Conservation (phyloP, 768 basidiomycete species). For the Termitomyces sp. region DNA sequence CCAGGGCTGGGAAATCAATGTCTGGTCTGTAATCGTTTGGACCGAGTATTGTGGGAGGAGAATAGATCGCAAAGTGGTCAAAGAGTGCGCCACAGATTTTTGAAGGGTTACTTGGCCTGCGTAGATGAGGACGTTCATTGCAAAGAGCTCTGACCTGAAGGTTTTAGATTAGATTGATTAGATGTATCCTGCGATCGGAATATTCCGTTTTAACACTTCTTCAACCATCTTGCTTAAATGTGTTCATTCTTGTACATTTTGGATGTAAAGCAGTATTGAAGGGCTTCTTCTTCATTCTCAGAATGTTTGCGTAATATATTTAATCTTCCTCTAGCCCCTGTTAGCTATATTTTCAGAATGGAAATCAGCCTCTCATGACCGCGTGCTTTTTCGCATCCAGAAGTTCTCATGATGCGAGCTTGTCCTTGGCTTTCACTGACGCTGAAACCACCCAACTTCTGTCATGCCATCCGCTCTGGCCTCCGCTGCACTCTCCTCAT, state of each 20-base stretch:
- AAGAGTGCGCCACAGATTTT: conserved; percentile 35
- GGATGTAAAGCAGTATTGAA: not conserved
- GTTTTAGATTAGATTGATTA: not conserved
- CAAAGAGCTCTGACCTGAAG: not conserved
- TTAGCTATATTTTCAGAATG: not conserved
- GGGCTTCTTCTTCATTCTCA: not conserved
- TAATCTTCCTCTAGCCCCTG: not conserved
- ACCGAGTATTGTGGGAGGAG: conserved; percentile 77
- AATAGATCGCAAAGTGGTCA: conserved; percentile 45
- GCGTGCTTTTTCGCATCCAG: not conserved
- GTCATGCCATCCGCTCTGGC: not conserved
- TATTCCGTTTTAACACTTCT: not conserved
- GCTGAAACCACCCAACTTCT: not conserved
- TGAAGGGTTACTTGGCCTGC: conserved; percentile 55
- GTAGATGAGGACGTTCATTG: conserved; percentile 77
- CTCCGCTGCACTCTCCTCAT: not conserved
- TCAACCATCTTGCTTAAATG: not conserved
- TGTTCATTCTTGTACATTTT: not conserved
- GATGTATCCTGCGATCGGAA: not conserved
- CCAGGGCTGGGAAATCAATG: conserved; percentile 74
- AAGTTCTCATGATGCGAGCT: not conserved
- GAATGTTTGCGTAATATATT: not conserved
- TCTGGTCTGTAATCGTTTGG: conserved; percentile 54
- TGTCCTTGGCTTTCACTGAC: not conserved
- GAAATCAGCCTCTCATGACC: not conserved